A percentile compares a stretch with the other conserved stretches of the same genome.
Conservation (phyloP, 257 asterid genomes). For the Plantago major region DNA sequence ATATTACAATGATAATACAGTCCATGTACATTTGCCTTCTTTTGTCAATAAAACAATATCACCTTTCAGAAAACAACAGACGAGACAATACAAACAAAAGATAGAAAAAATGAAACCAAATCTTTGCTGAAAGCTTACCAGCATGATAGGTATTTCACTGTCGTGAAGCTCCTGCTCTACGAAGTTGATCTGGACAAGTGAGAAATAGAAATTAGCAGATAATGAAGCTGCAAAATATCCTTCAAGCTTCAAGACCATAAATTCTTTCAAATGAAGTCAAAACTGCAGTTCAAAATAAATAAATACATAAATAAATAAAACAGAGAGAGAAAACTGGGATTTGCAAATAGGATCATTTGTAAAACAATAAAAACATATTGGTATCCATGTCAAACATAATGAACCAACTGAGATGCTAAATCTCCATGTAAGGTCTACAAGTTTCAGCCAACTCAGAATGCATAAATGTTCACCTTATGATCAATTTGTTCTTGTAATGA, state of each 20-base stretch:
- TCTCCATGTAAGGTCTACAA: slow-evolving; percentile 8
- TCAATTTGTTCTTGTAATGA: slow-evolving; percentile 86
- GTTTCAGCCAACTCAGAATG: not conserved
- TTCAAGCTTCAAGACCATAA: not conserved
- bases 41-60: not conserved
- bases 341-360: not conserved
- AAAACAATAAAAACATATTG: not conserved
- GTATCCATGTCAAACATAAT: slow-evolving; percentile 2
- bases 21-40: too few relatives aligned
- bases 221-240: not conserved
- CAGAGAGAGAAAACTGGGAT: too few relatives aligned
- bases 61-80: slow-evolving; percentile 3
- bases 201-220: slow-evolving; percentile 11
- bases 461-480: slow-evolving; percentile 58
- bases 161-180: slow-evolving; percentile 63
- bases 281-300: not conserved
- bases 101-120: not conserved
- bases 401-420: slow-evolving; percentile 2
- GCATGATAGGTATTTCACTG: slow-evolving; percentile 52
- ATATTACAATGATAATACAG: too few relatives aligned
- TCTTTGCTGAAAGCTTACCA: slow-evolving; percentile 40
- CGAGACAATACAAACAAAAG: not conserved
- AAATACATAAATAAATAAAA: not conserved
- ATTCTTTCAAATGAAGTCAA: not conserved
- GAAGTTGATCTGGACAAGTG: slow-evolving; percentile 53